Evolutionary conservation across 2,329 filamentous ascomycete genomes (phyloP).

Genomic region (Grosmannia serpens): DNA sequence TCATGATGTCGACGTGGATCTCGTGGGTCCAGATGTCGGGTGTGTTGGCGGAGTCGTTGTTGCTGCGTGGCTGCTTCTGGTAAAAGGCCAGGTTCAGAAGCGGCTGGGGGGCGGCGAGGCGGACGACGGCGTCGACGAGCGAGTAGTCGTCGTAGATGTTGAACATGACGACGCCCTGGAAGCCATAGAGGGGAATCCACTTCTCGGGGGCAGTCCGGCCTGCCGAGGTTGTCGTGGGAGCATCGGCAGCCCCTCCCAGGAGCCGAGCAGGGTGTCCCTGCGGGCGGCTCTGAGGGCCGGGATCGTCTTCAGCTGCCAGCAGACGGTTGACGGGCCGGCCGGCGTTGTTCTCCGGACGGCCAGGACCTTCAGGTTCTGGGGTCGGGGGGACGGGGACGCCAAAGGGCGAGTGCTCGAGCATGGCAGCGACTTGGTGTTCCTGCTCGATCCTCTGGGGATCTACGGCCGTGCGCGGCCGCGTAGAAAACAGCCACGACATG

Average conservation of each 20-base stretch:
- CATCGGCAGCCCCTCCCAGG: not conserved
- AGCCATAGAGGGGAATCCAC: slow-evolving; percentile 4
- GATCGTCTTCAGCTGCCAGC: not conserved
- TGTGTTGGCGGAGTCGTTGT: too few species aligned
- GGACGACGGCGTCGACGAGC: slow-evolving; percentile 6
- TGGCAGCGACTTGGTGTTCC: not conserved
- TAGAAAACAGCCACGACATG: not conserved
- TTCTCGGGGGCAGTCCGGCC: not conserved
- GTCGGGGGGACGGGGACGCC: not conserved
- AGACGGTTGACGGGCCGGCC: not conserved
- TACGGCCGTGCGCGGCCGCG: not conserved
- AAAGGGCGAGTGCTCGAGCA: not conserved
- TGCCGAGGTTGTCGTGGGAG: not conserved
- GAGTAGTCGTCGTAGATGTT: slow-evolving; percentile 1
- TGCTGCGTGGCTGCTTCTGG: not conserved
- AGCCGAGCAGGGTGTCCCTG: not conserved
- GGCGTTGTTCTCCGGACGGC: not conserved
- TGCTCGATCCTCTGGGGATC: not conserved
- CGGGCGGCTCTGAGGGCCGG: not conserved
- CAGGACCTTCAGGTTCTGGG: not conserved
- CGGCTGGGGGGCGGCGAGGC: slow-evolving; percentile 1
- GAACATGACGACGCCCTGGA: slow-evolving; percentile 9
- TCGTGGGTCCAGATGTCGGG: not conserved
- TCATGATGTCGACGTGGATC: not conserved
- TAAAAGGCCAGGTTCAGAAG: slow-evolving; percentile 1